phyloP scores from a whole-genome alignment of 1,284 basidiomycete species.

The Tylopilus sp. region DNA sequence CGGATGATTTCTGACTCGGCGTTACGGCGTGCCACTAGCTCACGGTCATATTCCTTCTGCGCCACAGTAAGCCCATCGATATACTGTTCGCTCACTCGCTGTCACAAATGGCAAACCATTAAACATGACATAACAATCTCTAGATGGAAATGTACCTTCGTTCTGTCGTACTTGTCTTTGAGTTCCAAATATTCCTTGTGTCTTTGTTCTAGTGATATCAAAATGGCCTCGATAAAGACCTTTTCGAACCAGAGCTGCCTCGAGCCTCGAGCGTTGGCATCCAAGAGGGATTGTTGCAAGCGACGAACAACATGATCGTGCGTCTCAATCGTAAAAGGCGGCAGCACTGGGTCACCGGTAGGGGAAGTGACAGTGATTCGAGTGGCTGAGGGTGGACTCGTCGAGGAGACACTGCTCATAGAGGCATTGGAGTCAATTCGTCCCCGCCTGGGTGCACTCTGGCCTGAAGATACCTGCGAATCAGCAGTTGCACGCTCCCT shows the following conservation, averaged over 20 bases:
- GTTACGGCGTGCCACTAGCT: constrained; percentile 80
- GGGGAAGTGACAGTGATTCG: constrained; percentile 47
- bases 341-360: constrained; percentile 29
- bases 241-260: constrained; percentile 71
- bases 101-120: constrained; percentile 10
- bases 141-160: constrained; percentile 57
- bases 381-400: constrained; percentile 17
- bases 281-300: constrained; percentile 58
- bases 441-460: constrained; percentile 10
- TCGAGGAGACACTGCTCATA: constrained; percentile 13
- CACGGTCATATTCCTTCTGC: constrained; percentile 88
- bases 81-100: constrained; percentile 87
- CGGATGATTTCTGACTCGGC: constrained; percentile 88
- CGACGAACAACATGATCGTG: constrained; percentile 47
- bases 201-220: constrained; percentile 65
- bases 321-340: constrained; percentile 36
- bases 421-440: constrained; percentile 21
- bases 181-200: constrained; percentile 62
- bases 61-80: constrained; percentile 90
- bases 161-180: constrained; percentile 76
- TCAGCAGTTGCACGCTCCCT: constrained; percentile 26
- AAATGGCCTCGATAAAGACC: constrained; percentile 67
- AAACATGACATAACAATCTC: background rate
- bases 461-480: constrained; percentile 14
- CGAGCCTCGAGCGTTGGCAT: constrained; percentile 59